Percentiles rank a stretch among this genome's conserved stretches.
Conservation (phyloP, 2,329 filamentous ascomycete genomes). For the Didymella keratinophila region DNA sequence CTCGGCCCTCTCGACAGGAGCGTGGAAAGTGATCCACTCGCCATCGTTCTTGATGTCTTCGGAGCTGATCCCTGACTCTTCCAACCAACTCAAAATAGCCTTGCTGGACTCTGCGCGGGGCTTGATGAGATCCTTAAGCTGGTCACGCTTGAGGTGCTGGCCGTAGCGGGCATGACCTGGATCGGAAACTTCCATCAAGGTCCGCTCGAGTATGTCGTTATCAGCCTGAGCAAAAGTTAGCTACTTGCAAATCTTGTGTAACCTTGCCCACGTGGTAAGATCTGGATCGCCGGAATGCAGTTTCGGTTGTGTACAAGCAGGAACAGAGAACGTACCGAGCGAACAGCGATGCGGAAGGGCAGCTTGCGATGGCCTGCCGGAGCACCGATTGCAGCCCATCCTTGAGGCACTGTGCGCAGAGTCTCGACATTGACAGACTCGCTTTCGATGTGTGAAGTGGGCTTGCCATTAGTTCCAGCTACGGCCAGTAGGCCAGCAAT, state of each 20-base stretch:
- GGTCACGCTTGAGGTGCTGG: conserved; percentile 67
- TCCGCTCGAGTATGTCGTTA: conserved; percentile 63
- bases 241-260: conserved; percentile 1
- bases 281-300: not conserved
- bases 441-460: conserved; percentile 37
- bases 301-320: not conserved
- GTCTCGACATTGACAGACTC: conserved; percentile 41
- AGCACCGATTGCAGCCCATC: conserved; percentile 47
- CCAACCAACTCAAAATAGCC: conserved; percentile 65
- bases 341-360: conserved; percentile 51
- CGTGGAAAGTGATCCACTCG: conserved; percentile 69
- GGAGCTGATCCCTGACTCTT: conserved; percentile 57
- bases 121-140: conserved; percentile 63
- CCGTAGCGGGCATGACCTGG: conserved; percentile 68
- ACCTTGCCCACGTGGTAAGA: conserved; percentile 5
- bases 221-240: conserved; percentile 56
- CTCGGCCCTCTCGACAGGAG: conserved; percentile 62
- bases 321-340: conserved; percentile 40
- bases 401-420: conserved; percentile 44
- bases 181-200: conserved; percentile 67
- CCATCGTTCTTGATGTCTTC: conserved; percentile 59
- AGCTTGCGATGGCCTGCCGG: conserved; percentile 44
- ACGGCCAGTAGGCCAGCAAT: conserved; percentile 46
- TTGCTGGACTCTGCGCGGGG: conserved; percentile 59
- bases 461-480: conserved; percentile 37